Base-by-base conservation (phyloP, 495 filamentous ascomycete species). In the Hypoxylon perforatum region DNA sequence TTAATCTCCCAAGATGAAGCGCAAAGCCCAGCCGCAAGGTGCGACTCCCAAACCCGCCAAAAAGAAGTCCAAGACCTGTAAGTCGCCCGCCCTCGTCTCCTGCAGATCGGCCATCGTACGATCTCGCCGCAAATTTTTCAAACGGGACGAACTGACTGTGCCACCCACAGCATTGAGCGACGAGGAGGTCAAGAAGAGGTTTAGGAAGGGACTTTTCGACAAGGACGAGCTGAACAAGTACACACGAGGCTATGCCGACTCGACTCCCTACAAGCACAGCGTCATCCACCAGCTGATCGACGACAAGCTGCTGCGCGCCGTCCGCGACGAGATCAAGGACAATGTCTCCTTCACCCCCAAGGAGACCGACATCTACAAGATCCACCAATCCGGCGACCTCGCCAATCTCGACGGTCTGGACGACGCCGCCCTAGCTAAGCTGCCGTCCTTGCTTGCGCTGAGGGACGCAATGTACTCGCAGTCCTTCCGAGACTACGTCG, bases 281-380 rank as follows among this genome's bases (percentile, higher is more conserved):
- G 93, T 99, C 12, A 97, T 99, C 70, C 81, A 83, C 57, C 80
- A 84, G 17, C 80, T 99, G 15, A 91, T 98, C 72, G 82, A 91
- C 73, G 87, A 92, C 47, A 74, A 78, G 35, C 88, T 99, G 11
- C 86, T 99, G 49, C 93, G 92, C 70, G 81, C 86, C 53, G 96
- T 99, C 66, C 93, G 94, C 73, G 78, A 84, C 63, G 95, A 99
- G 81, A 93, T 98, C 74, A 88, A 91, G 77, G 82, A 86, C 47
- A 92, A 95, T 70, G 87, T 99, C 61, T 88, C 90, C 73, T 99
- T 99, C 80, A 97, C 95, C 47, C 94, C 93, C 65, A 99, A 99
- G 80, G 95, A 99, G 75, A 99, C 95, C 59, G 96, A 99, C 77
- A 98, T 99, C 78, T 99, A 99, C 84, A 97, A 95, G 77, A 97